Evolutionary conservation across 805 yeast genomes (phyloP), one percentile per base, ranked within the genome.

Genomic region (Nakazawaea siamensis): DNA sequence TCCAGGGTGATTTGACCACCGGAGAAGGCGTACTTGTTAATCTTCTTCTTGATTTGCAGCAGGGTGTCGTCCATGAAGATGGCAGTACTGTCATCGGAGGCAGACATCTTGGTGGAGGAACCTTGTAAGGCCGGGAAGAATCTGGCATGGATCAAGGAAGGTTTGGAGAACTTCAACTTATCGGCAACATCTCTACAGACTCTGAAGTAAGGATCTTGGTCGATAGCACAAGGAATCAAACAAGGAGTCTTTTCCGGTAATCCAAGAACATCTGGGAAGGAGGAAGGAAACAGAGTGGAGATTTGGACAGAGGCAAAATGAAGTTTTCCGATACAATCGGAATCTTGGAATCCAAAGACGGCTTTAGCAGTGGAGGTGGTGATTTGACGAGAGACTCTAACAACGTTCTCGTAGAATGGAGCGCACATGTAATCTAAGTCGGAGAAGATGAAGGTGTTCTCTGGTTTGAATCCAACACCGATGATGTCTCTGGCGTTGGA

Each of bases 81-180:
- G 5, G 98, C 92, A 26, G 90, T 73, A 38, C 84, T 79, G 43
- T 83, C 86, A 57, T 83, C 92, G 10, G 92, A 79, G 4, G 98
- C 97, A 42, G 94, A 81, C 98, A 92, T 92, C 64, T 92, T 92
- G 26, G 97, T 83, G 12, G 87, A 72, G 4, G 97, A 80, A 36
- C 98, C 98, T 67, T 92, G 97, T 48, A 90, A 65, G 35, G 98
- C 97, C 29, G 98, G 98, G 82, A 92, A 92, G 61, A 92, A 92
- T 59, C 84, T 81, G 36, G 98, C 79, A 60, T 92, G 97, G 44
- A 92, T 68, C 54, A 92, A 71, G 8, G 96, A 76, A 14, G 97
- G 97, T 62, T 92, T 92, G 43, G 87, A 66, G 56, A 72, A 94
- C 58, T 80, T 82, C 56, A 92, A 72, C 60, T 90, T 92, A 51